Conservation (phyloP, 1,284 basidiomycete genomes). For the Trichosporon sp. region DNA sequence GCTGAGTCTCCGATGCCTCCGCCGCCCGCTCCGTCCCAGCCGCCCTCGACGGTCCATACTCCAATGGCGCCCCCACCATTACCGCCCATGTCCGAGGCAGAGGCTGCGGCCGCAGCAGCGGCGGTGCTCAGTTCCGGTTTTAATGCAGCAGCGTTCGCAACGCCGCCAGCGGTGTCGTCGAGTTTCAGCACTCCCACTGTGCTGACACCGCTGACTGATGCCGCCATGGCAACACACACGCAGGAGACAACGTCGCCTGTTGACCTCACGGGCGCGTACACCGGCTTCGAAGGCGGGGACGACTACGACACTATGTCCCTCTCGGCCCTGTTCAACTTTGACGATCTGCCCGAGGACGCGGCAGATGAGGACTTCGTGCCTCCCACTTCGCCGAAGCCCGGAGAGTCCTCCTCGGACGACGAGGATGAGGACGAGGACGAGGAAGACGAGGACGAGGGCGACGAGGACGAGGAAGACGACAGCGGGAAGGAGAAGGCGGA, state of each 20-base stretch:
- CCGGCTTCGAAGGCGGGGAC: constrained; percentile 21
- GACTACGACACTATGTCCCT: constrained; percentile 29
- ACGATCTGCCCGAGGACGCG: constrained; percentile 28
- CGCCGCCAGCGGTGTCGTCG: too few species aligned
- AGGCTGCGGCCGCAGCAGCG: background rate
- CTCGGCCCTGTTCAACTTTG: constrained; percentile 28
- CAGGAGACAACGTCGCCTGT: background rate
- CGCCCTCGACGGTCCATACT: background rate
- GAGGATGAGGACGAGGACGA: constrained; percentile 30
- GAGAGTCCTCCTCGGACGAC: constrained; percentile 19
- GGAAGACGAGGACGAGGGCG: background rate
- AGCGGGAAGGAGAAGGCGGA: background rate
- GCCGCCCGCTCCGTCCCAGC: too few species aligned
- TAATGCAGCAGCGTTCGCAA: background rate
- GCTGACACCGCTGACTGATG: background rate
- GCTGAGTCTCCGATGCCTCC: background rate
- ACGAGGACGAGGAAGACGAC: background rate
- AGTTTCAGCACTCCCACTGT: background rate
- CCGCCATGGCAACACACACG: background rate
- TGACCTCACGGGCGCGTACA: constrained; percentile 18
- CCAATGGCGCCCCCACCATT: background rate
- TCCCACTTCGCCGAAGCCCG: constrained; percentile 30
- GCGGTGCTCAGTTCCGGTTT: background rate
- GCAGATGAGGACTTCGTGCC: constrained; percentile 33
- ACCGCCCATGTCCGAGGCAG: background rate